Percentiles rank a stretch among this genome's conserved stretches.
Evolutionary conservation across 2,329 filamentous ascomycete genomes (phyloP).

Genomic region (Neurospora crassa): DNA sequence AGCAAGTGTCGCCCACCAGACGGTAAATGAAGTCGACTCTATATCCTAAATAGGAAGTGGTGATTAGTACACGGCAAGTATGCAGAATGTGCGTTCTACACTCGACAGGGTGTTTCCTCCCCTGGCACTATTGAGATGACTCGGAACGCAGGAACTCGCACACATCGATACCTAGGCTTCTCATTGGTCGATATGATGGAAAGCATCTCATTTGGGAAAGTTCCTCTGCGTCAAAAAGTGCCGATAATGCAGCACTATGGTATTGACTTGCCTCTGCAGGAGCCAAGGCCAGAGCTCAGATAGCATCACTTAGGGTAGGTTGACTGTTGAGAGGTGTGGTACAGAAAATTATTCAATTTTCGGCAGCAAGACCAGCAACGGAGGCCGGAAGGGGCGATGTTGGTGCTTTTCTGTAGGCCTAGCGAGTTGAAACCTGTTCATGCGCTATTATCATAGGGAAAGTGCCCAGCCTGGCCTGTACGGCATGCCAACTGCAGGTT

Average conservation of each 20-base stretch:
- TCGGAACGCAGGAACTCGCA: background rate
- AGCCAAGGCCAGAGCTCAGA: background rate
- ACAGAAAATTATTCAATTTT: background rate
- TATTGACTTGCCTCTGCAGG: background rate
- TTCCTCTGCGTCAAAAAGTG: background rate
- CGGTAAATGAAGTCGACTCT: background rate
- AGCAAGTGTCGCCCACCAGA: background rate
- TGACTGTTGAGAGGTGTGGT: background rate
- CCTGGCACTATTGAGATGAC: background rate
- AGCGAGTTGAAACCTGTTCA: background rate
- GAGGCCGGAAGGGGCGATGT: background rate
- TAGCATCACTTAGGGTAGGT: background rate
- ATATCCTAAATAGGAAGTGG: background rate
- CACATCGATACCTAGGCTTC: background rate
- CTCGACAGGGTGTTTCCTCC: background rate
- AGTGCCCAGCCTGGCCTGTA: background rate
- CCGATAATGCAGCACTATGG: background rate
- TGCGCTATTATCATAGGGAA: background rate
- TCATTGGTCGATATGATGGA: background rate
- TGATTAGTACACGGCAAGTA: background rate
- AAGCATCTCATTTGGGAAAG: background rate
- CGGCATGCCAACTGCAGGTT: background rate
- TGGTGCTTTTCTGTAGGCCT: background rate
- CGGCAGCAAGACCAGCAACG: background rate
- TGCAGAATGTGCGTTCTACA: background rate